Base-by-base conservation (phyloP, 208 protist genomes). In the Trypanosoma lewisi region DNA sequence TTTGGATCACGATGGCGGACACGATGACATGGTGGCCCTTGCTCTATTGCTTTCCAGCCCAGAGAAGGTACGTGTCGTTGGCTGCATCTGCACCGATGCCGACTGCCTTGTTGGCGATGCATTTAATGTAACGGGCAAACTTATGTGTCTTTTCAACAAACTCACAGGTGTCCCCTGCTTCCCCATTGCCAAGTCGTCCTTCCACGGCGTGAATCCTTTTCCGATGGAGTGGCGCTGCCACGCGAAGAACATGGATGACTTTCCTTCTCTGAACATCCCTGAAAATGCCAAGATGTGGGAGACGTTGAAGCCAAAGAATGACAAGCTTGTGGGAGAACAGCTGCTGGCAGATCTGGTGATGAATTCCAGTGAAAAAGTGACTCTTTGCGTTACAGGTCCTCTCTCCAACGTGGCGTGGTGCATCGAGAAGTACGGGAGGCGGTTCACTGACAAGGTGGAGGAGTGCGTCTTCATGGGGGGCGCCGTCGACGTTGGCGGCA, bases 391-490 rank as follows among this genome's bases (percentile, higher is more conserved):
- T 17, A 96, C 90, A 4, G 90, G 90, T 3, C 90, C 87, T 21
- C 80, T 96, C 16, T 90, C 87, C 12, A 86, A 73, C 52, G 82
- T 96, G 11, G 90, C 87, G 45, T 91, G 85, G 83, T 94, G 87
- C 62, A 75, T 96, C 21, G 70, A 84, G 28, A 85, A 79, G 56
- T 84, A 96, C 73, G 85, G 87, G 56, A 79, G 82, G 27, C 54
- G 41, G 5, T 93, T 94, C 67, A 80, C 75, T 51, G 54, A 69
- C n/a, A 92, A 92, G 30, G 83, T 96, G 41, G 80, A 90, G 61
- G 73, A 85, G 64, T 90, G 85, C 70, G 71, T 96, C 63, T 82
- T 96, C 67, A 96, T 96, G 87, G 90, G 87, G 30, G 90, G 87
- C 45, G 90, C 87, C 7, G 75, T 96, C 1, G 79, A 93, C 59